These are phyloP conservation scores for Neofusicoccum ribis DNA, from an alignment of 2,329 filamentous ascomycete species.

Conservation along the genomic window DNA sequence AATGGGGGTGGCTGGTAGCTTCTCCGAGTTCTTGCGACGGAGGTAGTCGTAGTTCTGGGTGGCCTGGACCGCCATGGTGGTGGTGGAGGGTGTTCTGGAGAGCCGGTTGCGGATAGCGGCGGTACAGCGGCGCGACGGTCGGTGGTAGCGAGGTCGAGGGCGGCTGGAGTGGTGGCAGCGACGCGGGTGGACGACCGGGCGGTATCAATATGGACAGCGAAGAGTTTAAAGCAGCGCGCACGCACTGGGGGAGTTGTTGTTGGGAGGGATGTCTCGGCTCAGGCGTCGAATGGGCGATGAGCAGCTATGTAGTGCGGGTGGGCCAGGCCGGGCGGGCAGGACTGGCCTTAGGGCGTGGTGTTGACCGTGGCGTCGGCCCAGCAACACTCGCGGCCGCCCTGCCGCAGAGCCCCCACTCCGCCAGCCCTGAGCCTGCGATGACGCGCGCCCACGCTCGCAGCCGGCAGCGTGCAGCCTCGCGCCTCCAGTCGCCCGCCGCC, in stretches of 20 bases:
- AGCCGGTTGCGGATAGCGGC: slow-evolving; percentile 3
- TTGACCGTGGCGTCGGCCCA: slow-evolving; percentile 16
- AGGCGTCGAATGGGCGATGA: slow-evolving; percentile 16
- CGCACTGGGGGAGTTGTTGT: slow-evolving; percentile 19
- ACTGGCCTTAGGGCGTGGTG: slow-evolving; percentile 9
- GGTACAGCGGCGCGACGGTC: neutral
- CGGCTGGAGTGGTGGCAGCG: neutral
- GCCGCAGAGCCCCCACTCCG: neutral
- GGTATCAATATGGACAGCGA: slow-evolving; percentile 34
- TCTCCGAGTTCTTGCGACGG: slow-evolving; percentile 54
- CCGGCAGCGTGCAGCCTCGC: neutral
- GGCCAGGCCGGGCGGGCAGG: neutral
- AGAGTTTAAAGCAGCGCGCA: slow-evolving; percentile 17
- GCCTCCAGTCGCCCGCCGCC: neutral
- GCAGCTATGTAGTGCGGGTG: slow-evolving; percentile 16
- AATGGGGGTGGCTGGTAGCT: slow-evolving; percentile 23
- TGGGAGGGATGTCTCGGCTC: slow-evolving; percentile 13
- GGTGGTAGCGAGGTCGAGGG: neutral
- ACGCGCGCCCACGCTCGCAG: neutral
- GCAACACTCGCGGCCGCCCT: slow-evolving; percentile 21
- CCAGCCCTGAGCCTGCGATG: neutral
- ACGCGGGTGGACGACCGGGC: slow-evolving; percentile 7
- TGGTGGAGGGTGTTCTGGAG: neutral
- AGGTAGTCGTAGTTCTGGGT: slow-evolving; percentile 56
- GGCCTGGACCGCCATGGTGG: slow-evolving; percentile 25